Evolutionary conservation across 805 yeast genomes (phyloP).

Genomic region (Zygosaccharomyces siamensis): DNA sequence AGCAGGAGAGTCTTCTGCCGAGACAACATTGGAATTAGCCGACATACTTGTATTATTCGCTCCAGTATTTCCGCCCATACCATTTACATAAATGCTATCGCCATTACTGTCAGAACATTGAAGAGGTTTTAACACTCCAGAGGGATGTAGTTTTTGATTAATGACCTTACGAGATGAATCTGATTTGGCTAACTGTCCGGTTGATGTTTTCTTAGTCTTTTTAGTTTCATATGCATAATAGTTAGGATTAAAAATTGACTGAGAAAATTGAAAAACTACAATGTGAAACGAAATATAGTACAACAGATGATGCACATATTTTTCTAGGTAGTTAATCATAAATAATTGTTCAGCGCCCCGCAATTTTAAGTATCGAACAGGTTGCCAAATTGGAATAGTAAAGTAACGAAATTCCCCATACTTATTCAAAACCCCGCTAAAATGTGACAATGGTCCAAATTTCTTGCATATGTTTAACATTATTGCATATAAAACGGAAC

Average conservation of each 20-base stretch:
- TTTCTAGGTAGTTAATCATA: slow-evolving; percentile 11
- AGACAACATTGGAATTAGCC: background rate
- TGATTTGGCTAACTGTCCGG: background rate
- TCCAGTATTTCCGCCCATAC: background rate
- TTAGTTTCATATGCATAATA: slow-evolving; percentile 9
- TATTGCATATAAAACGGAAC: slow-evolving; percentile 28
- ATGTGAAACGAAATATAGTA: slow-evolving; percentile 31
- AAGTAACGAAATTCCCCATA: background rate
- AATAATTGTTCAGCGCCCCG: background rate
- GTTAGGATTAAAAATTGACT: slow-evolving; percentile 15
- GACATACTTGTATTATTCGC: background rate
- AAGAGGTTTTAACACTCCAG: slow-evolving; percentile 7
- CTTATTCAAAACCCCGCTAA: slow-evolving; percentile 1
- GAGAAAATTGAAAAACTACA: slow-evolving; percentile 23
- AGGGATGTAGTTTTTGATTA: slow-evolving; percentile 8
- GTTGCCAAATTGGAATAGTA: slow-evolving; percentile 1
- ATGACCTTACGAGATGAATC: slow-evolving; percentile 6
- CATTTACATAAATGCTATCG: background rate
- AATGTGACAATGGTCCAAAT: slow-evolving; percentile 7
- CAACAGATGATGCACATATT: slow-evolving; percentile 16
- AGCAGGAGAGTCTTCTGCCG: background rate
- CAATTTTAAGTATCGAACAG: background rate
- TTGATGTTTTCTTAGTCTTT: slow-evolving; percentile 5
- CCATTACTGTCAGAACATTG: background rate
- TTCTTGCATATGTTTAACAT: slow-evolving; percentile 17